Conservation (phyloP, 805 yeast genomes). For the Starmerella gropengiesseri region DNA sequence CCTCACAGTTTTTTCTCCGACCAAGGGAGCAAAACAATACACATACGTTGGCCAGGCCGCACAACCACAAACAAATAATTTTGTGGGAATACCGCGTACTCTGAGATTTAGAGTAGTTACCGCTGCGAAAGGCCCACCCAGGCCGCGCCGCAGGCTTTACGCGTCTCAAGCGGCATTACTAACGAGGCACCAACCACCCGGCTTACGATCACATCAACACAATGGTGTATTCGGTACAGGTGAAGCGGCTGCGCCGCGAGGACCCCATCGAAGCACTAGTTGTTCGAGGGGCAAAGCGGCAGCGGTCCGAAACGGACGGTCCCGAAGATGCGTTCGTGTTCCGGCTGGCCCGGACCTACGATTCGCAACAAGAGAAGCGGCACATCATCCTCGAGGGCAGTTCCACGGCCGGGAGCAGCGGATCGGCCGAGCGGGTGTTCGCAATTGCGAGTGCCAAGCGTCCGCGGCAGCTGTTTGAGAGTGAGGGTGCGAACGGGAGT, state of each 20-base stretch:
- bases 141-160: too few relatives aligned
- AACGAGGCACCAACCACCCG: too few relatives aligned
- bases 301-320: conserved; percentile 17
- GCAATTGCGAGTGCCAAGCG: conserved; percentile 5
- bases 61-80: too few relatives aligned
- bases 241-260: conserved; percentile 76
- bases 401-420: not conserved
- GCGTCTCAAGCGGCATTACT: too few relatives aligned
- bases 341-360: conserved; percentile 17
- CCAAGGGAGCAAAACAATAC: too few relatives aligned
- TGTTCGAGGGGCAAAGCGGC: conserved; percentile 20
- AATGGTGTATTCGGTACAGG: conserved; percentile 40
- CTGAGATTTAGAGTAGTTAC: too few relatives aligned
- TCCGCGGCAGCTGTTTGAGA: not conserved
- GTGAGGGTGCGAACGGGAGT: not conserved
- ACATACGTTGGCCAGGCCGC: too few relatives aligned
- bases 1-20: too few relatives aligned
- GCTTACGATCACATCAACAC: not conserved
- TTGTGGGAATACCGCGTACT: too few relatives aligned
- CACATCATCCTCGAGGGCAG: conserved; percentile 1
- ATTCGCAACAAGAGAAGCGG: conserved; percentile 9
- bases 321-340: conserved; percentile 19
- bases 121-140: too few relatives aligned
- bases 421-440: not conserved
- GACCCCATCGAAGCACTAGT: conserved; percentile 76